Evolutionary conservation across 2,329 filamentous ascomycete genomes (phyloP), one percentile per base, ranked within the genome.

Genomic region (Metarhizium album): DNA sequence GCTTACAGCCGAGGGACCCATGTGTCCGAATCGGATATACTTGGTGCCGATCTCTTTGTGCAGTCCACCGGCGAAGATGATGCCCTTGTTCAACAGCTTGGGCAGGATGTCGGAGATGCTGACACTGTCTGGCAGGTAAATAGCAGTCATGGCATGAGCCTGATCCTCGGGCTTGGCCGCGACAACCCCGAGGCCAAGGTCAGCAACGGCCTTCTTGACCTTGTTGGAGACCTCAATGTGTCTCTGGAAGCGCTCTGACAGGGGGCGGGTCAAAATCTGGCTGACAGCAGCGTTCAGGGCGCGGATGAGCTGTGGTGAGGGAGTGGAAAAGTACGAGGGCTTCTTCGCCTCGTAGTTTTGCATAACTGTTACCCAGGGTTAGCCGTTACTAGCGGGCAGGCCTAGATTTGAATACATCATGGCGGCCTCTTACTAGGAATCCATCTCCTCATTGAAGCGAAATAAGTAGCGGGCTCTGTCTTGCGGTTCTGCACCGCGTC

Each of bases 291-390:
- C 95, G 76, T 98, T 86, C 35, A 98, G 80, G 46, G 93, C 93
- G 69, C 87, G 91, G 59, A 98, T 78, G 47, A 98, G 81, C 71
- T 98, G 93, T 14, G 93, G 93, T 4, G 90, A 90, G 1, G 93
- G 93, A 1, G 93, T 98, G 37, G 93, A 93, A 64, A 98, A 98
- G 76, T 98, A 98, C 2, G 90, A 95, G 37, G 93, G 82, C 74
- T 97, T 98, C 75, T 90, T 89, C 57, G 89, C 88, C 74, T 98
- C 93, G 70, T 98, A 98, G 73, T 96, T 97, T 73, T 93, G 83
- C 91, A 98, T 97, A 70, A 98, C 86, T 87, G 24, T 23, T 16
- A n/a, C 24, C 14, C 16, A 11, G 20, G 40, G 40, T 54, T 42
- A 56, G 53, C 40, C 9, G 13, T 42, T 23, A 29, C 24, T 8